Conservation (phyloP, 768 basidiomycete species). For the Suillus fuscotomentosus region DNA sequence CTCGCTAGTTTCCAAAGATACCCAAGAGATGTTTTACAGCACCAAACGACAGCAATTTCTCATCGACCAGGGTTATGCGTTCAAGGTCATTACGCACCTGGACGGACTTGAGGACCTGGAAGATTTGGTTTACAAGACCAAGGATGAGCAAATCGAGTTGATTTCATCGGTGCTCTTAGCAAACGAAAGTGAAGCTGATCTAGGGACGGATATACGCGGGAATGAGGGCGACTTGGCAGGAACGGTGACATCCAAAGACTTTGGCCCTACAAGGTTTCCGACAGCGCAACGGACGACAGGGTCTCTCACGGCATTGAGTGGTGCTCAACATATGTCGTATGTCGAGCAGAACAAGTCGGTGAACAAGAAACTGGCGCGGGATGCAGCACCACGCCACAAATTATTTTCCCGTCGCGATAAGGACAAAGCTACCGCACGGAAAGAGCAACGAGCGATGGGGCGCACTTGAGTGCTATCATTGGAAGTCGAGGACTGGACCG, state of each 20-base stretch:
- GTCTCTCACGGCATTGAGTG: constrained; percentile 79
- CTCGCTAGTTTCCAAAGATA: constrained; percentile 97
- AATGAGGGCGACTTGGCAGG: constrained; percentile 85
- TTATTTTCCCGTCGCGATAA: constrained; percentile 83
- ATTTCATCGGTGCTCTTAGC: constrained; percentile 90
- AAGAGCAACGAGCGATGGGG: constrained; percentile 38
- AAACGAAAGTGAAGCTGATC: constrained; percentile 87
- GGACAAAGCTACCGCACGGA: constrained; percentile 57
- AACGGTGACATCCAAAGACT: constrained; percentile 83
- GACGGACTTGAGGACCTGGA: constrained; percentile 86
- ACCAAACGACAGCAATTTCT: constrained; percentile 98
- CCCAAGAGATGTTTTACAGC: constrained; percentile 99
- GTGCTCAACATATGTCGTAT: constrained; percentile 91
- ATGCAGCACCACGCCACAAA: constrained; percentile 62
- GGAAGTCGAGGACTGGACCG: neutral
- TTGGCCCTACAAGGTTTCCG: constrained; percentile 67
- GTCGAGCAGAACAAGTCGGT: constrained; percentile 89
- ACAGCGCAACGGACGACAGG: constrained; percentile 76
- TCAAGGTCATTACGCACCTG: constrained; percentile 98
- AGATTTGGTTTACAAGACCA: constrained; percentile 88
- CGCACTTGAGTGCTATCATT: constrained; percentile 18
- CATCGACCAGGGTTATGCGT: constrained; percentile 98
- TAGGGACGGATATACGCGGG: constrained; percentile 80
- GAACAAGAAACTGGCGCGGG: constrained; percentile 72
- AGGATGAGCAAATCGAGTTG: constrained; percentile 93